Base-by-base conservation (phyloP, 2,329 filamentous ascomycete species). In the Beauveria rudraprayagi region DNA sequence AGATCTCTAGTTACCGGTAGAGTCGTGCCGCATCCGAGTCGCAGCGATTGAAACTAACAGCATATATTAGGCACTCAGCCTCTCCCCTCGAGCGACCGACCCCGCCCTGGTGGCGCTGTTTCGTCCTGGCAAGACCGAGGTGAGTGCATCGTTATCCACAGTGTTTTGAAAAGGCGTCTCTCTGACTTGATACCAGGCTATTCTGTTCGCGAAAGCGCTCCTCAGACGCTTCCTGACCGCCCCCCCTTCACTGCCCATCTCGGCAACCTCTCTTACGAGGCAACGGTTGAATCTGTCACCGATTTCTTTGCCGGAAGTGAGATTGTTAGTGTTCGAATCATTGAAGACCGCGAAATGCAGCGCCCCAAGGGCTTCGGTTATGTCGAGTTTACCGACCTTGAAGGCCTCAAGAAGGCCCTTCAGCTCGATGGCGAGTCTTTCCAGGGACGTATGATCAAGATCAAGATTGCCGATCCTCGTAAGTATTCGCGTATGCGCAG, bases 331-430 rank as follows among this genome's bases (percentile, higher is more conserved):
- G 91, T 99, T 66, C 90, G 94, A 70, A 92, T 99, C 69, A 96
- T 99, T 65, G 93, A 97, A 79, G 95, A 99, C 77, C 94, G 93
- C 72, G 83, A 96, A 74, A 89, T 94, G 72, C 86, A 89, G 75
- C 92, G 92, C 71, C 94, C 94, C 66, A 99, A 99, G 81, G 94
- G 94, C 54, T 99, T 99, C 70, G 94, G 93, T 64, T 99, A 99
- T 74, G 93, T 96, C 66, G 94, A 99, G 75, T 99, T 99, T 70
- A 86, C 82, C 66, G 88, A 86, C 56, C 78, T 94, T 50, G 93
- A 97, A 55, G 93, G 93, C 63, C 80, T 99, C 70, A 95, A 96
- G 80, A 89, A 92, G 77, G 94, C 94, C 61, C 83, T 99, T 65
- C 85, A 86, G 62, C 83, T 94, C 65, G 92, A 92, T 70, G 90